Evolutionary conservation across 495 filamentous ascomycete species (phyloP).

Genomic region (Aspergillus heteromorphus): DNA sequence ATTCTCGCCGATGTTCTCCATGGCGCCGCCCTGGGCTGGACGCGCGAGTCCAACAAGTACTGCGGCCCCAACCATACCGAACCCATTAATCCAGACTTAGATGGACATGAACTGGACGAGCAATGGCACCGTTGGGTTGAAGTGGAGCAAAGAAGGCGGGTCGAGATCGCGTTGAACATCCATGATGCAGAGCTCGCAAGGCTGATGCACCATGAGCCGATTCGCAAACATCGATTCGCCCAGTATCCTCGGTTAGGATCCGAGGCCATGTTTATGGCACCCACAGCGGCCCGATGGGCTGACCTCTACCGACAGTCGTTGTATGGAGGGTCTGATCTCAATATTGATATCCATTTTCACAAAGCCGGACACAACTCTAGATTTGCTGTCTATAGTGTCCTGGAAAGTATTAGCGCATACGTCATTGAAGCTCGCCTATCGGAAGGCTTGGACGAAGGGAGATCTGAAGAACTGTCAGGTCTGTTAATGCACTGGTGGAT

Average conservation of each 20-base stretch:
- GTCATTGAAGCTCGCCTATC: conserved; percentile 17
- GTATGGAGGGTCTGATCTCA: not conserved
- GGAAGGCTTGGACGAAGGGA: conserved; percentile 8
- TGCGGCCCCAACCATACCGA: conserved; percentile 4
- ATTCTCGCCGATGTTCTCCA: conserved; percentile 30
- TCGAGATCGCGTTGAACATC: conserved; percentile 24
- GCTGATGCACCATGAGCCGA: conserved; percentile 29
- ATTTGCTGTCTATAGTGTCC: conserved; percentile 20
- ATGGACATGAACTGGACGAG: conserved; percentile 11
- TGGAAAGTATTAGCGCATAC: conserved; percentile 19
- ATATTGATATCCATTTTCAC: conserved; percentile 6
- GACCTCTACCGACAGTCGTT: conserved; percentile 9
- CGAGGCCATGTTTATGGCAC: conserved; percentile 26
- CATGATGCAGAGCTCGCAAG: conserved; percentile 33
- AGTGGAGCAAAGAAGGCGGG: conserved; percentile 13
- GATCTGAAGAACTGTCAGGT: conserved; percentile 9
- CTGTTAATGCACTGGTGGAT: conserved; percentile 20
- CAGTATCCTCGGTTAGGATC: conserved; percentile 16
- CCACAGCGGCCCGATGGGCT: conserved; percentile 27
- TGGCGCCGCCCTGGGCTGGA: conserved; percentile 36
- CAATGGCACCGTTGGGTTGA: conserved; percentile 20
- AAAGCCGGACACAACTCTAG: conserved; percentile 6
- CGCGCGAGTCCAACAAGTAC: conserved; percentile 21
- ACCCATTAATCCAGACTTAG: not conserved
- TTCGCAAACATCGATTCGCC: conserved; percentile 22